These are phyloP conservation scores for Kappamyces sp. DNA, from an alignment of 192 early-diverging fungal genomes.

Conservation along the genomic window DNA sequence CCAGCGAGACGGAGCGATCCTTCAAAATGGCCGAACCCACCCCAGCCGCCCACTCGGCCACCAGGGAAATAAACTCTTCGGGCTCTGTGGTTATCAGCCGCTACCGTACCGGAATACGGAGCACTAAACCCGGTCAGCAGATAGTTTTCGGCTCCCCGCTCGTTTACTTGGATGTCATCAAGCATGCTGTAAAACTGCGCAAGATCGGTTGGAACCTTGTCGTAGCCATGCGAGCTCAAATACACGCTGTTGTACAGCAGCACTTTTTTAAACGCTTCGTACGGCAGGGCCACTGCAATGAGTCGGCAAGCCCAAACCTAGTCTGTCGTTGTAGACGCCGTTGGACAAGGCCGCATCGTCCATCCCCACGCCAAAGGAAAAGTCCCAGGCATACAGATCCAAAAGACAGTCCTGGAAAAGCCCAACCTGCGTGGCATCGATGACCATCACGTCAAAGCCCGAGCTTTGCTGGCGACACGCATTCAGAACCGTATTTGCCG, in stretches of 20 bases:
- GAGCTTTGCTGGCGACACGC: not conserved
- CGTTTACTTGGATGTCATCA: slow-evolving; percentile 1
- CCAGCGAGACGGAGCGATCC: slow-evolving; percentile 2
- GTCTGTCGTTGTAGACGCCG: not conserved
- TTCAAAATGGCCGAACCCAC: not conserved
- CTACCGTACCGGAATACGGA: not conserved
- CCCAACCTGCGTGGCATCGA: not conserved
- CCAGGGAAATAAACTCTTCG: not conserved
- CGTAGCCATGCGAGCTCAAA: slow-evolving; percentile 10
- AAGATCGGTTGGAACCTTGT: not conserved
- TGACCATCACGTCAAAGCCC: not conserved
- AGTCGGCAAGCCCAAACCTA: not conserved
- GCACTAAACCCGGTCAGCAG: slow-evolving; percentile 2
- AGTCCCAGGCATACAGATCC: slow-evolving; percentile 15
- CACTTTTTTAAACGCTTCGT: not conserved
- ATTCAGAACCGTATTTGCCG: not conserved
- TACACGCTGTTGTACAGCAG: slow-evolving; percentile 6
- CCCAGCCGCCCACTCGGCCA: not conserved
- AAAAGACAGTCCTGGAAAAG: slow-evolving; percentile 2
- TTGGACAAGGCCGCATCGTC: not conserved
- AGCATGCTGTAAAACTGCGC: slow-evolving; percentile 1
- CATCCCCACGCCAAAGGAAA: slow-evolving; percentile 4
- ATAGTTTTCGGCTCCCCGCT: slow-evolving; percentile 13
- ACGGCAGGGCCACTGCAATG: not conserved
- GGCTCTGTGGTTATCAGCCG: not conserved